A percentile compares a stretch with the other conserved stretches of the same genome.
phyloP scores from a whole-genome alignment of 2,329 filamentous ascomycete species.

The Zymoseptoria ardabiliae region DNA sequence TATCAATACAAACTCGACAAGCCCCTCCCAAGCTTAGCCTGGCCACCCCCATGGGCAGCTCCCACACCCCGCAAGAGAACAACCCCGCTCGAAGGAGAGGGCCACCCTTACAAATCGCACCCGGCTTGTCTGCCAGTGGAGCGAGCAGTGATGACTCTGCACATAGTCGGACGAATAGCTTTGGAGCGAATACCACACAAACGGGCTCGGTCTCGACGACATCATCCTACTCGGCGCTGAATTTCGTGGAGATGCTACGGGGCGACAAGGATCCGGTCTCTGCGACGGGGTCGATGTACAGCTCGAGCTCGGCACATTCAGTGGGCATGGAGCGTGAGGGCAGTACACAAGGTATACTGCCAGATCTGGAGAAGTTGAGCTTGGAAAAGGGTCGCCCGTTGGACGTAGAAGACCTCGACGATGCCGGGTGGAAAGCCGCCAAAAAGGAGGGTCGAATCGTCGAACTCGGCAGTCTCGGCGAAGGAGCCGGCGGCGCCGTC shows the following conservation, averaged over 20 bases:
- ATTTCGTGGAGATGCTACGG: conserved; percentile 66
- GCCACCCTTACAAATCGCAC: conserved; percentile 46
- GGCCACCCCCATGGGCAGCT: conserved; percentile 80
- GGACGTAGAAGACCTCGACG: conserved; percentile 91
- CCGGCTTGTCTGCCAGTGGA: conserved; percentile 59
- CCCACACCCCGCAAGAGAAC: conserved; percentile 56
- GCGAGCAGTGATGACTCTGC: conserved; percentile 66
- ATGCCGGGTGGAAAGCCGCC: conserved; percentile 90
- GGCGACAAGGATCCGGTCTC: conserved; percentile 69
- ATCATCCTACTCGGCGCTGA: conserved; percentile 77
- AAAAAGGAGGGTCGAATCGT: conserved; percentile 81
- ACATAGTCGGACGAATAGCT: conserved; percentile 77
- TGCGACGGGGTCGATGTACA: conserved; percentile 73
- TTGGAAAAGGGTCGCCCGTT: conserved; percentile 74
- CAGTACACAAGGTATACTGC: conserved; percentile 69
- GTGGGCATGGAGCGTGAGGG: conserved; percentile 69
- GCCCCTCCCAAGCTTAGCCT: conserved; percentile 73
- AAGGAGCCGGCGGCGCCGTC: conserved; percentile 92
- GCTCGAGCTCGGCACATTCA: conserved; percentile 26
- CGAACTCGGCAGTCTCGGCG: conserved; percentile 82
- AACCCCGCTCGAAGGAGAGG: conserved; percentile 43
- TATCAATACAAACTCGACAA: conserved; percentile 45
- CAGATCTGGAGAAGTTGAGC: conserved; percentile 70
- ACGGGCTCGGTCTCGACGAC: conserved; percentile 80
- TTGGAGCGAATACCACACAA: conserved; percentile 63